These are phyloP conservation scores for Starmerella bombi DNA, from an alignment of 805 yeast genomes.

Conservation along the genomic window DNA sequence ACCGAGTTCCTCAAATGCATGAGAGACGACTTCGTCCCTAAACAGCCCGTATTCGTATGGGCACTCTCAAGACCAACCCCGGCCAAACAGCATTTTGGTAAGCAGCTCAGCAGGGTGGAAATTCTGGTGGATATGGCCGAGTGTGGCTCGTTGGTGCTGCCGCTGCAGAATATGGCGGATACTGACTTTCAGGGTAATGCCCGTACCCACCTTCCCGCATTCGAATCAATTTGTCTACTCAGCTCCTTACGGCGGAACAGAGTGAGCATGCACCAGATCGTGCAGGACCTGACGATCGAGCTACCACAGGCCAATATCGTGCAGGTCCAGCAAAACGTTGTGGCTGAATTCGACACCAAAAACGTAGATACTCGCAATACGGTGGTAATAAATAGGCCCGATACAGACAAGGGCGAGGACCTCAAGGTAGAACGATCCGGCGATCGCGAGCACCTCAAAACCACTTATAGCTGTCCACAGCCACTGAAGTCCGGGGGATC, in stretches of 20 bases:
- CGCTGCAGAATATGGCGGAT: conserved; percentile 10
- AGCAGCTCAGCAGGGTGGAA: conserved; percentile 15
- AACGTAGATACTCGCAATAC: not conserved
- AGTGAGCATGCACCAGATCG: conserved; percentile 34
- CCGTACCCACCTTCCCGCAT: conserved; percentile 17
- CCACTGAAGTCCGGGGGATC: not conserved
- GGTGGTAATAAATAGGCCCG: not conserved
- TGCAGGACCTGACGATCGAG: conserved; percentile 33
- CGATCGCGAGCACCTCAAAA: not conserved
- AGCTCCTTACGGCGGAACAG: conserved; percentile 30
- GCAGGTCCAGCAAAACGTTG: conserved; percentile 19
- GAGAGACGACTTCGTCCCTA: conserved; percentile 34
- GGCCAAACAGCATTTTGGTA: not conserved
- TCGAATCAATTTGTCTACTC: conserved; percentile 36
- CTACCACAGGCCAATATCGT: conserved; percentile 36
- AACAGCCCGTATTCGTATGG: conserved; percentile 18
- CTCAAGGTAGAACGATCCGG: not conserved
- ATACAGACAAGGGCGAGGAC: not conserved
- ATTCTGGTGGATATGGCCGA: conserved; percentile 13
- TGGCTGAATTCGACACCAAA: conserved; percentile 1
- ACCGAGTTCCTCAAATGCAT: conserved; percentile 38
- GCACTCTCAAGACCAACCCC: conserved; percentile 3
- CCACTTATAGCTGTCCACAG: conserved; percentile 9
- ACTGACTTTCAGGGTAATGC: conserved; percentile 6
- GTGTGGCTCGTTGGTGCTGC: conserved; percentile 17